Evolutionary conservation across 345 rosid genomes (phyloP).

Genomic region (Euphorbia lathyris): DNA sequence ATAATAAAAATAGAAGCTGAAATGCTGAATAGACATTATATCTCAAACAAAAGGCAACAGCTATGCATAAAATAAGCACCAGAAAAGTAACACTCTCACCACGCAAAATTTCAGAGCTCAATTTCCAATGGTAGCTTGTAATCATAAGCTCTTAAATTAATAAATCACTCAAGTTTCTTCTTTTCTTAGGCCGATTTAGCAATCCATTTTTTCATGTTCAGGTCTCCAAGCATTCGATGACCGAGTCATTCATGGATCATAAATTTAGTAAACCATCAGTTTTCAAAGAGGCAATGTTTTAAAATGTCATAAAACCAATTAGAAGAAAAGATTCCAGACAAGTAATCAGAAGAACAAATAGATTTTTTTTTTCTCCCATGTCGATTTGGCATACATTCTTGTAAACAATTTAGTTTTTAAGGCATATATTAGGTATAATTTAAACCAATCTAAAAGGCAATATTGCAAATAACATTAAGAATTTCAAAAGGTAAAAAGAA

Average conservation of each 20-base stretch:
- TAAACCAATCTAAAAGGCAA: constrained; percentile 1
- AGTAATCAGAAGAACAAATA: neutral
- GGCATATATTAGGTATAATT: neutral
- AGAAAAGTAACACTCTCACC: neutral
- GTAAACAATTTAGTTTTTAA: neutral
- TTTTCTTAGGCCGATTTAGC: neutral
- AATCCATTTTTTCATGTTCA: neutral
- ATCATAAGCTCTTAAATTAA: no score
- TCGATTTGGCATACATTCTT: neutral
- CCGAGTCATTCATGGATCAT: neutral
- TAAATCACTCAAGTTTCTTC: neutral
- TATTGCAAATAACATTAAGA: neutral
- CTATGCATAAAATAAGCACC: neutral
- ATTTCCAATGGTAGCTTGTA: neutral
- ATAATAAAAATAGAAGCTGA: neutral
- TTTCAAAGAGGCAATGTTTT: neutral
- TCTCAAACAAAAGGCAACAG: neutral
- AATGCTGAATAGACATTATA: neutral
- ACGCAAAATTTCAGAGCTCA: neutral
- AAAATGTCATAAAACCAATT: neutral
- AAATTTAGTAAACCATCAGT: neutral
- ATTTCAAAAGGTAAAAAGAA: neutral
- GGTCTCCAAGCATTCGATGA: neutral
- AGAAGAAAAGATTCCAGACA: constrained; percentile 2
- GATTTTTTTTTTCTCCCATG: neutral